These are phyloP conservation scores for Aegle marmelos DNA, from an alignment of 345 rosid genomes.

Conservation along the genomic window DNA sequence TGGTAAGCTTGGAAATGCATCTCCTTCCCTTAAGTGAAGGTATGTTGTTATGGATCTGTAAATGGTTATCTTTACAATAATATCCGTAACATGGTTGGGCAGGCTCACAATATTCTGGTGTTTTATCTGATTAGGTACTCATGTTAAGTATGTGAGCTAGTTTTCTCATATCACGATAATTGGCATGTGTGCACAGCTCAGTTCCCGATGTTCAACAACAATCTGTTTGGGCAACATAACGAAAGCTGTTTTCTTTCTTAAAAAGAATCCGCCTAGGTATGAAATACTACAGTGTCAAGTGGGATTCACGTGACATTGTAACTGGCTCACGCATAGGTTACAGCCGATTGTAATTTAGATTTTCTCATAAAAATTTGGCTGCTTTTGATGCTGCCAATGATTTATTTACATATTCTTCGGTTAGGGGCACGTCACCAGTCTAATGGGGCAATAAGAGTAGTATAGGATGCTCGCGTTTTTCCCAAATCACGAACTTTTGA, in stretches of 20 bases:
- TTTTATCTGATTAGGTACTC: constrained; percentile 7
- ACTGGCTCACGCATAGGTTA: too few relatives aligned
- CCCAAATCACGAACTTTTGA: too few relatives aligned
- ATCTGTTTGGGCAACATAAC: neutral
- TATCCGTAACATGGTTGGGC: neutral
- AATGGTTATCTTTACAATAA: neutral
- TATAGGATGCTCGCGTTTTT: too few relatives aligned
- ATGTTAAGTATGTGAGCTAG: neutral
- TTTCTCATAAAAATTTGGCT: neutral
- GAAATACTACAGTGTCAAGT: too few relatives aligned
- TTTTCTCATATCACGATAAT: neutral
- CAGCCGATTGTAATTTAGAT: too few relatives aligned
- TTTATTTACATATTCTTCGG: too few relatives aligned
- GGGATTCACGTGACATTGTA: too few relatives aligned
- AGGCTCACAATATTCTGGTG: constrained; percentile 10
- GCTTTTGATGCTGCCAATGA: neutral
- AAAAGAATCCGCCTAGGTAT: too few relatives aligned
- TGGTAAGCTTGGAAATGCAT: neutral
- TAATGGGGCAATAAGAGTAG: too few relatives aligned
- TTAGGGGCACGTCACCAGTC: too few relatives aligned
- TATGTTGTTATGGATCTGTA: neutral
- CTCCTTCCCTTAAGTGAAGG: neutral
- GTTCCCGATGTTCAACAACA: neutral
- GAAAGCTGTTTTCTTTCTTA: neutral
- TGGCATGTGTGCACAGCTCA: neutral